Conservation (phyloP, 2,329 filamentous ascomycete genomes). For the Aspergillus persii region DNA sequence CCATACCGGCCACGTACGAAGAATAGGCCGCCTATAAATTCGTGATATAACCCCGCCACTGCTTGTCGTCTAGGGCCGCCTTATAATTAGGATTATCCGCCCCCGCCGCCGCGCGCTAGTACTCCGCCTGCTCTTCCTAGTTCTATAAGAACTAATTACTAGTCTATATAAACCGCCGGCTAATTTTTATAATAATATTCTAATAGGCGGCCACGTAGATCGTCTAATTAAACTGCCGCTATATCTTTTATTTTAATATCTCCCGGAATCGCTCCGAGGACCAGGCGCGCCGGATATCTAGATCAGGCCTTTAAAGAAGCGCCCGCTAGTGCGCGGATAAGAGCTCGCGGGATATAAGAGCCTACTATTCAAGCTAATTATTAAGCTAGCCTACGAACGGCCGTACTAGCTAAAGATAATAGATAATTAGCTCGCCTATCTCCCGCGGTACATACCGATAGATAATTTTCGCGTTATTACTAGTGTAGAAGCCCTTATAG, state of each 20-base stretch:
- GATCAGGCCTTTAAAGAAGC: neutral
- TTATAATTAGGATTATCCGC: too few species aligned
- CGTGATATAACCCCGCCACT: conserved; percentile 5
- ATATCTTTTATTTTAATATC: neutral
- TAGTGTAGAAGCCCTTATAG: conserved; percentile 7
- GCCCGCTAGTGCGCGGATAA: neutral
- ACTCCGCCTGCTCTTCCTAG: too few species aligned
- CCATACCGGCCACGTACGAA: neutral
- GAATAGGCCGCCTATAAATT: conserved; percentile 5
- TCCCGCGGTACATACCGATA: neutral
- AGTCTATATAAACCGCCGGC: conserved; percentile 6
- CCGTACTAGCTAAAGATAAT: neutral
- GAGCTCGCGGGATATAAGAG: neutral
- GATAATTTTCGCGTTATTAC: conserved; percentile 7
- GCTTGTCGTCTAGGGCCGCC: conserved; percentile 1
- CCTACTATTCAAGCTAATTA: neutral
- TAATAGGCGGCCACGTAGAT: neutral
- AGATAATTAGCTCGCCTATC: conserved; percentile 3
- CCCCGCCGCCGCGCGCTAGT: too few species aligned
- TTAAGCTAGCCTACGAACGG: neutral
- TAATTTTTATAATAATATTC: conserved; percentile 10
- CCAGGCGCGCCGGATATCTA: neutral
- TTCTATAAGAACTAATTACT: too few species aligned
- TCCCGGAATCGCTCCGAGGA: neutral
- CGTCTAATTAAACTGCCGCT: neutral